These are phyloP conservation scores for Talaromyces sp. DNA, from an alignment of 2,329 filamentous ascomycete genomes.

Conservation along the genomic window DNA sequence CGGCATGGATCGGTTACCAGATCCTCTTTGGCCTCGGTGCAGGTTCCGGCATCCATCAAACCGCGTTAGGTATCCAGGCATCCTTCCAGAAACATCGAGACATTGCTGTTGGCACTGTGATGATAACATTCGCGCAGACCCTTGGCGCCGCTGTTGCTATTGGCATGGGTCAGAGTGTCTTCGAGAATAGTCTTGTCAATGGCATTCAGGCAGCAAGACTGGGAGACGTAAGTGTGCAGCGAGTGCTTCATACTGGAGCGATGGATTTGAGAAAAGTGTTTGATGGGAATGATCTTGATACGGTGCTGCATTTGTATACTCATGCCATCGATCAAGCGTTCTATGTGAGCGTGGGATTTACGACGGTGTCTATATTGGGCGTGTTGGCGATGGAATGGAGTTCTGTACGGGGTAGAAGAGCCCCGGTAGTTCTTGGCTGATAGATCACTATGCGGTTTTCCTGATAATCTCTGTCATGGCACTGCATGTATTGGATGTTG, in stretches of 20 bases:
- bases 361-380: slow-evolving; percentile 29
- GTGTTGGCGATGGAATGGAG: slow-evolving; percentile 38
- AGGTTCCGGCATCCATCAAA: slow-evolving; percentile 27
- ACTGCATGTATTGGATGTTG: not conserved
- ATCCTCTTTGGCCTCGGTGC: slow-evolving; percentile 21
- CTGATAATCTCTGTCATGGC: no score
- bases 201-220: slow-evolving; percentile 22
- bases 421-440: not conserved
- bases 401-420: slow-evolving; percentile 23
- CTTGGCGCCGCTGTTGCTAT: slow-evolving; percentile 36
- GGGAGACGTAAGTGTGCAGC: slow-evolving; percentile 21
- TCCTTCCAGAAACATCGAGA: slow-evolving; percentile 25
- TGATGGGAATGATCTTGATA: slow-evolving; percentile 12
- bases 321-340: slow-evolving; percentile 6
- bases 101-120: slow-evolving; percentile 30
- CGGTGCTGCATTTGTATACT: slow-evolving; percentile 1
- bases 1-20: slow-evolving; percentile 24
- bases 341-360: slow-evolving; percentile 24
- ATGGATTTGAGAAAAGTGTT: not conserved
- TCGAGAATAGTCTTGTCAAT: slow-evolving; percentile 30
- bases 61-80: slow-evolving; percentile 31
- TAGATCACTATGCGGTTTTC: no score
- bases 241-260: not conserved
- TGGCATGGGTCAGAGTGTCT: slow-evolving; percentile 35
- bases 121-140: slow-evolving; percentile 34